Evolutionary conservation across 2,329 filamentous ascomycete species (phyloP).

Genomic region (Epichloe festucae): DNA sequence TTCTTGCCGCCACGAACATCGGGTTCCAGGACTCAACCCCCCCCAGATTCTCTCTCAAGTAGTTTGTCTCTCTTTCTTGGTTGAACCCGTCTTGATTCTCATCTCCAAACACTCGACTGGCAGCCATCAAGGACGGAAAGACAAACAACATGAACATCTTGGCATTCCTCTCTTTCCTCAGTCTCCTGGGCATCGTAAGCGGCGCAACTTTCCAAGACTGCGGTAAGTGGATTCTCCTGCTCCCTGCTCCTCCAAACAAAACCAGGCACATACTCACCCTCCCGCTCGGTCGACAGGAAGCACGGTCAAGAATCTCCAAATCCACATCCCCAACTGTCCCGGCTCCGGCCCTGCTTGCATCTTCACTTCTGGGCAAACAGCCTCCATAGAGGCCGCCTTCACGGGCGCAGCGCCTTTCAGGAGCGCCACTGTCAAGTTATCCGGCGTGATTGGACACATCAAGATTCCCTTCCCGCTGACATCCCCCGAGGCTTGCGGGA

Average conservation of each 20-base stretch:
- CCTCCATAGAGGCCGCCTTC: slow-evolving; percentile 2
- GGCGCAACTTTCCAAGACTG: slow-evolving; percentile 1
- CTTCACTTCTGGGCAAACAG: not conserved
- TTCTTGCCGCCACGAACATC: too few species aligned
- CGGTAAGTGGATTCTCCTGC: not conserved
- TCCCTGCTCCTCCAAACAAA: not conserved
- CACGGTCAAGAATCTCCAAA: slow-evolving; percentile 1
- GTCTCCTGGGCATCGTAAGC: not conserved
- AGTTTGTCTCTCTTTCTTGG: not conserved
- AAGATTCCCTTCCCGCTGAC: not conserved
- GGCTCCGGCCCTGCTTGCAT: not conserved
- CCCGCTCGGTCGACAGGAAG: not conserved
- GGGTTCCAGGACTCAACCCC: too few species aligned
- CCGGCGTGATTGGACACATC: not conserved
- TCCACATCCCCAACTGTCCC: slow-evolving; percentile 5
- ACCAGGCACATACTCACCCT: not conserved
- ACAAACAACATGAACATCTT: not conserved
- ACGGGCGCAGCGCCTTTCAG: not conserved
- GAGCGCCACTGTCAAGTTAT: not conserved
- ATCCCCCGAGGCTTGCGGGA: not conserved
- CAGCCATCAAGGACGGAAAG: too few species aligned
- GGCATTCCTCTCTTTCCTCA: not conserved
- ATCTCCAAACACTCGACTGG: too few species aligned
- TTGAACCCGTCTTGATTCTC: not conserved
- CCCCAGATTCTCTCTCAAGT: too few species aligned